These are phyloP conservation scores for Polyporus tsugae DNA, from an alignment of 1,284 basidiomycete genomes.

Conservation along the genomic window DNA sequence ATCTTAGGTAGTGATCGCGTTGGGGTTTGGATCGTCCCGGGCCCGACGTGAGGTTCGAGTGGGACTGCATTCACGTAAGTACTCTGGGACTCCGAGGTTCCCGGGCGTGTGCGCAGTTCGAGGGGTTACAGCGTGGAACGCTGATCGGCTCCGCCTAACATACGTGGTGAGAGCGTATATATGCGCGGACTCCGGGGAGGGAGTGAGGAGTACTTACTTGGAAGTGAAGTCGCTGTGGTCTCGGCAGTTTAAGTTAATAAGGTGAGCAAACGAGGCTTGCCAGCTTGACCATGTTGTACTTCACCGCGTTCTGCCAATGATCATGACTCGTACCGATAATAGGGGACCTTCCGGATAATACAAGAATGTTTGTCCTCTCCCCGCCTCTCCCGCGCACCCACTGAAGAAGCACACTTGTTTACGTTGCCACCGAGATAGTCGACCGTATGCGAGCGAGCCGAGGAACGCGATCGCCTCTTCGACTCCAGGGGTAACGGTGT, in stretches of 20 bases:
- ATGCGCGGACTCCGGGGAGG: neutral
- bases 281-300: neutral
- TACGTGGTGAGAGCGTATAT: neutral
- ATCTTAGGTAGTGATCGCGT: neutral
- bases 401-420: neutral
- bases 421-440: neutral
- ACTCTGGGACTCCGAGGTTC: neutral
- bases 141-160: neutral
- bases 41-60: neutral
- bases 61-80: neutral
- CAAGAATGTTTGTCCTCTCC: neutral
- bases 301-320: neutral
- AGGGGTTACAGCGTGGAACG: constrained; percentile 1
- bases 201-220: neutral
- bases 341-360: neutral
- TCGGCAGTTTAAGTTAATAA: neutral
- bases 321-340: neutral
- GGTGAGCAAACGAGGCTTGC: neutral
- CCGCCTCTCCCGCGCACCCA: neutral
- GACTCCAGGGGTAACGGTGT: neutral
- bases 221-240: neutral
- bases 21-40: neutral
- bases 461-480: neutral
- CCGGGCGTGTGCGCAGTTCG: neutral
- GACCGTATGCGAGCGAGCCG: constrained; percentile 1